Base-by-base conservation (phyloP, 2,329 filamentous ascomycete species). In the Bipolaris gigantea region DNA sequence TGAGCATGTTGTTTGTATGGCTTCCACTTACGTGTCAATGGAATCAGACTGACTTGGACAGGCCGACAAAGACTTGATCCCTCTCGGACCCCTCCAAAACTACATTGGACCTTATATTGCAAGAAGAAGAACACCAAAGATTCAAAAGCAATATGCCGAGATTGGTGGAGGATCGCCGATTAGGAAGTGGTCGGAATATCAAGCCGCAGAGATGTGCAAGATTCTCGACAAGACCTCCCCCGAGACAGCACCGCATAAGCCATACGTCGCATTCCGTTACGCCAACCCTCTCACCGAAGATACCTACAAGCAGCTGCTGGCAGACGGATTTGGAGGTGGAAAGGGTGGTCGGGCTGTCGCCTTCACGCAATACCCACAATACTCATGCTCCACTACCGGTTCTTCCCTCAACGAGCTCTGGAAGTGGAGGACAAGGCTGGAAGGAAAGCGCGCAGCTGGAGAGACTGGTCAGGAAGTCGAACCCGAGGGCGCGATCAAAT, bases 151-250 rank as follows among this genome's bases (percentile, higher is more conserved):
- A 74, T 99, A 99, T 73, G 85, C 89, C 16, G 92, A 88, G 50
- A 99, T 99, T 70, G 94, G 94, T 55, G 94, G 94, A 58, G 94
- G 94, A n/a, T 97, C 92, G 18, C 94, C 94, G 1, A 99, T 99
- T 73, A 87, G 93, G 64, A 95, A 95, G 75, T 99, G 95, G 95
- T 96, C 92, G 21, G 94, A 99, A 76, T 87, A 94, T 71, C 94
- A 99, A 75, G 92, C 86, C 55, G 82, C 83, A 55, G 92, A 97
- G 77, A 97, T 97, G 91, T 99, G 94, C 84, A 97, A 96, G 81
- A 84, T 97, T 47, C 82, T 99, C 47, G 94, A 99, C 81, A 84
- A 88, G 65, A 89, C 91, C 56, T 95, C 89, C 1, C 94, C 94
- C 5, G 89, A 96, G 71, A 96, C 92, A 1, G 94, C 94, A 3